These are phyloP conservation scores for Myxozyma geophila DNA, from an alignment of 805 yeast species.

Conservation along the genomic window DNA sequence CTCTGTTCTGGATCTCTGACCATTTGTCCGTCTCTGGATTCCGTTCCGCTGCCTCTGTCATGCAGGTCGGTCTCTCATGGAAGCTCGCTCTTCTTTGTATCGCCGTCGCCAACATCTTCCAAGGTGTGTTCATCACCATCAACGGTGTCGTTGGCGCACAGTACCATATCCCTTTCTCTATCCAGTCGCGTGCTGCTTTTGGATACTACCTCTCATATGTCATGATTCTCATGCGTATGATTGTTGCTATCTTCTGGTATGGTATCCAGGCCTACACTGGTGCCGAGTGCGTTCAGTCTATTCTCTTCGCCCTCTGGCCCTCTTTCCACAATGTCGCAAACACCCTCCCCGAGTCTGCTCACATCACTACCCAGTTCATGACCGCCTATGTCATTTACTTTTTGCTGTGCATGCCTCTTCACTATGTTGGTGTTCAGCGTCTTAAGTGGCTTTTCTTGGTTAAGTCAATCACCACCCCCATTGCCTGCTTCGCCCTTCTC, in stretches of 20 bases:
- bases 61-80: slow-evolving; percentile 52
- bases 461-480: slow-evolving; percentile 29
- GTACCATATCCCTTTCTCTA: slow-evolving; percentile 57
- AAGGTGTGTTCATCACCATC: slow-evolving; percentile 49
- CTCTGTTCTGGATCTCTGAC: slow-evolving; percentile 40
- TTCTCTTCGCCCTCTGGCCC: slow-evolving; percentile 49
- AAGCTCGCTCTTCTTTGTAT: slow-evolving; percentile 53
- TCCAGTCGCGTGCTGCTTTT: slow-evolving; percentile 52
- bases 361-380: slow-evolving; percentile 41
- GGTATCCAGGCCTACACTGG: slow-evolving; percentile 55
- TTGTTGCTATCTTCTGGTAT: slow-evolving; percentile 54
- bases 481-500: slow-evolving; percentile 29
- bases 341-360: slow-evolving; percentile 48
- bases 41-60: slow-evolving; percentile 51
- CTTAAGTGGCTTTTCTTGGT: slow-evolving; percentile 25
- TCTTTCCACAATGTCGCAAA: slow-evolving; percentile 49
- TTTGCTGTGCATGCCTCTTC: slow-evolving; percentile 25
- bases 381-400: slow-evolving; percentile 32
- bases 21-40: slow-evolving; percentile 49
- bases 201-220: slow-evolving; percentile 54
- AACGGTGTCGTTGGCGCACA: slow-evolving; percentile 56
- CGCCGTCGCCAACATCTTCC: slow-evolving; percentile 50
- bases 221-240: slow-evolving; percentile 52
- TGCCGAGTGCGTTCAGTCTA: slow-evolving; percentile 50
- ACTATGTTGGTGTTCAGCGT: slow-evolving; percentile 29